Conservation (phyloP, 2,329 filamentous ascomycete species). For the Ophiostoma sp. region DNA sequence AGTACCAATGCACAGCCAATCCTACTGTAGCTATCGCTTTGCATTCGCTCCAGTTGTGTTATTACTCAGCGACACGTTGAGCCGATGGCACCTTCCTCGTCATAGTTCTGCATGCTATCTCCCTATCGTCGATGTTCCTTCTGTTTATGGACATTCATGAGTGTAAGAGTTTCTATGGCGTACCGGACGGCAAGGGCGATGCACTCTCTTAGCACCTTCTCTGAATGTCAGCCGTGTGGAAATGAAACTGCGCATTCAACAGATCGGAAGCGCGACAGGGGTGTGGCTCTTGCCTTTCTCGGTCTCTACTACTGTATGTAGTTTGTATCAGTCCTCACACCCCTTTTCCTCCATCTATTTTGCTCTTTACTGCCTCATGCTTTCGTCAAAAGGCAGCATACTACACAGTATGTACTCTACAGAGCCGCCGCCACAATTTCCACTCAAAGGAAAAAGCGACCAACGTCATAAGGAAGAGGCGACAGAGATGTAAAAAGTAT, state of each 20-base stretch:
- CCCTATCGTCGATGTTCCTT: constrained; percentile 4
- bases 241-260: constrained; percentile 25
- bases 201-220: not conserved
- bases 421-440: not conserved
- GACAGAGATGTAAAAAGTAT: not conserved
- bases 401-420: too few relatives aligned
- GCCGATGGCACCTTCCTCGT: constrained; percentile 6
- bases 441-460: not conserved
- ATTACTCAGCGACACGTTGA: not conserved
- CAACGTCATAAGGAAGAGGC: not conserved
- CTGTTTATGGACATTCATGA: not conserved
- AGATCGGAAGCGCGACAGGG: constrained; percentile 25
- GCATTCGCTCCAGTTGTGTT: not conserved
- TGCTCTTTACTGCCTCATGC: not conserved
- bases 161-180: not conserved
- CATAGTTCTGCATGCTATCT: constrained; percentile 3
- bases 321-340: not conserved
- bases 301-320: not conserved
- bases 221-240: constrained; percentile 15
- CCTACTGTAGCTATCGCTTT: not conserved
- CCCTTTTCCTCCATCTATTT: not conserved
- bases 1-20: not conserved
- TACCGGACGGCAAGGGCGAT: not conserved
- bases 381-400: not conserved
- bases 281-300: constrained; percentile 22